Conservation (phyloP, 1,284 basidiomycete genomes). For the Microstroma glucosiphilum region DNA sequence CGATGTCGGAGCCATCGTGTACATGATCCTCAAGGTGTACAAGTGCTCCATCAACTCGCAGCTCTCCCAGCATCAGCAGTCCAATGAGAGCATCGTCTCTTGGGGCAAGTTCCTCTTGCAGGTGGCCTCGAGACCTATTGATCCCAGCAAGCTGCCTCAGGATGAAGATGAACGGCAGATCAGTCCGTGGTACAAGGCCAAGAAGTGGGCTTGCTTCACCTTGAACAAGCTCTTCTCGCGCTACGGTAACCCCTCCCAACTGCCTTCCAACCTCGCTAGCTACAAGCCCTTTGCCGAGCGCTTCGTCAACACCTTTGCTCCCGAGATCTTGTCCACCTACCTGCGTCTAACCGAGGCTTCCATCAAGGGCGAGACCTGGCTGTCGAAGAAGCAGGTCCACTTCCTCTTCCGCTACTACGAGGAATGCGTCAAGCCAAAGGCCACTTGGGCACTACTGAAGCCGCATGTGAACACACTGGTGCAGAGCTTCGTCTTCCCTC, state of each 20-base stretch:
- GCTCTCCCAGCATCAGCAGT: conserved; percentile 43
- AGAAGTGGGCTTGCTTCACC: conserved; percentile 50
- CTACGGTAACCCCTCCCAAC: conserved; percentile 48
- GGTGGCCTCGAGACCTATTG: conserved; percentile 40
- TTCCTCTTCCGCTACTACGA: conserved; percentile 44
- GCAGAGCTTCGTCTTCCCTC: conserved; percentile 44
- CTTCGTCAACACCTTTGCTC: conserved; percentile 45
- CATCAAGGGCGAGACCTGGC: conserved; percentile 30
- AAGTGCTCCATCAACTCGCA: conserved; percentile 42
- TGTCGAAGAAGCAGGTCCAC: conserved; percentile 38
- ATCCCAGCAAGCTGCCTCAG: conserved; percentile 25
- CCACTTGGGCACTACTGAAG: conserved; percentile 45
- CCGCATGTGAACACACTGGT: conserved; percentile 40
- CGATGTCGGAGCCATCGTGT: conserved; percentile 43
- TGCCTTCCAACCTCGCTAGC: conserved; percentile 35
- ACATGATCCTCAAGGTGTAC: conserved; percentile 46
- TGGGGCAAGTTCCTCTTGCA: conserved; percentile 47
- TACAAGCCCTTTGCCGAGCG: conserved; percentile 49
- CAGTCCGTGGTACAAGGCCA: conserved; percentile 47
- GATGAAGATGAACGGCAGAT: conserved; percentile 34
- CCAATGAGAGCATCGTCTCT: conserved; percentile 42
- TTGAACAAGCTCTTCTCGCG: conserved; percentile 48
- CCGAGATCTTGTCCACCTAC: conserved; percentile 49
- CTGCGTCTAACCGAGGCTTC: conserved; percentile 35
- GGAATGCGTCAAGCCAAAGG: conserved; percentile 46